Evolutionary conservation across 768 basidiomycete genomes (phyloP).

Genomic region (Termitomyces sp.): DNA sequence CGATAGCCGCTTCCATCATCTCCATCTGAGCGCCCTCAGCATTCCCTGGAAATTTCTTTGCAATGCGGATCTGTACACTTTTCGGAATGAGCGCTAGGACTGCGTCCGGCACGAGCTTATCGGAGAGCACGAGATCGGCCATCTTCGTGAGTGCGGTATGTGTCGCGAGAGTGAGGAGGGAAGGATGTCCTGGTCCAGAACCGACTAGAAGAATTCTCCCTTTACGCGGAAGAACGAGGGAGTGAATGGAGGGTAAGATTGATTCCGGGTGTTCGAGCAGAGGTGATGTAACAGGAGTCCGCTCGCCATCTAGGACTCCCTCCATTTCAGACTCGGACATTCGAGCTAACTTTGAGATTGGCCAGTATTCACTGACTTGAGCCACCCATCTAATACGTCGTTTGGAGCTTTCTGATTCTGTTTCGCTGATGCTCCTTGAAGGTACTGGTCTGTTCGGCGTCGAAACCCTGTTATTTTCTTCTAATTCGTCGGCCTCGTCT

Average conservation of each 20-base stretch:
- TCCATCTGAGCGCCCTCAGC: slow-evolving; percentile 92
- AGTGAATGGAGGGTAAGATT: slow-evolving; percentile 24
- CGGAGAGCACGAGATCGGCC: slow-evolving; percentile 87
- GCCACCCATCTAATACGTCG: slow-evolving; percentile 90
- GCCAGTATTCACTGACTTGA: slow-evolving; percentile 97
- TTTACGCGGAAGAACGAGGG: slow-evolving; percentile 24
- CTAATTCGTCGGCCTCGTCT: slow-evolving; percentile 35
- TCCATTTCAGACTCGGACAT: slow-evolving; percentile 67
- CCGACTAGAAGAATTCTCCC: slow-evolving; percentile 90
- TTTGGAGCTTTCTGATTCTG: slow-evolving; percentile 37
- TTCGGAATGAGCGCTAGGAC: slow-evolving; percentile 82
- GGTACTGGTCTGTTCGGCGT: slow-evolving; percentile 73
- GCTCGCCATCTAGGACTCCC: slow-evolving; percentile 44
- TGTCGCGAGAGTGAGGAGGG: slow-evolving; percentile 84
- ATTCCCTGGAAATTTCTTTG: slow-evolving; percentile 96
- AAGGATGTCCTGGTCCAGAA: slow-evolving; percentile 93
- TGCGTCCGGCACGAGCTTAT: slow-evolving; percentile 91
- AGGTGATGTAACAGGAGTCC: slow-evolving; percentile 9
- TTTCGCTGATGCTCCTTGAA: slow-evolving; percentile 34
- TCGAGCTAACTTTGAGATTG: slow-evolving; percentile 65
- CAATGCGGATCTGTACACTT: slow-evolving; percentile 72
- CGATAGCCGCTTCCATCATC: slow-evolving; percentile 89
- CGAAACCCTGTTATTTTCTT: slow-evolving; percentile 45
- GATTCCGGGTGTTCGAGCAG: slow-evolving; percentile 3
- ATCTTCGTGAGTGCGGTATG: slow-evolving; percentile 71